Base-by-base conservation (phyloP, 768 basidiomycete genomes). In the Kwoniella dendrophila region DNA sequence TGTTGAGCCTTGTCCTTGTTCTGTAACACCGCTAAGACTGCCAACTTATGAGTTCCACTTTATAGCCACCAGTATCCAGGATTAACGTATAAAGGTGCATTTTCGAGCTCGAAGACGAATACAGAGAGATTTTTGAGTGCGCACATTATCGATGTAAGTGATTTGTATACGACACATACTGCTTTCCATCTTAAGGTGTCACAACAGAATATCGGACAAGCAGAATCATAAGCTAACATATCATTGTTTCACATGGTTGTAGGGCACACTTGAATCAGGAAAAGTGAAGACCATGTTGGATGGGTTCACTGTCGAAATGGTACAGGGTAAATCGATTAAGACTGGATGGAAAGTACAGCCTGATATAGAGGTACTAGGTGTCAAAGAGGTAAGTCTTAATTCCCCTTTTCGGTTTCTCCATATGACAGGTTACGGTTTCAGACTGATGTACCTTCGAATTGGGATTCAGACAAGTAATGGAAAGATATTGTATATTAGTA, bases 111-210 rank as follows among this genome's bases (percentile, higher is more conserved):
- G 12, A 27, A 62, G 30, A 47, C 20, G 8, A 90, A 92, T 68
- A 88, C 94, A 12, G 84, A 87, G 68, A 83, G 82, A 52, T 95
- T 92, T 89, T 83, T 94, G 0, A 85, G 86, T 1, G 87, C 87
- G 2, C 92, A 93, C 71, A 86, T 94, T 62, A 84, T 95, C 55
- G 88, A 90, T 4, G 92, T 92, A 74, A 64, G 83, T 57, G 27
- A 53, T n/a, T 10, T 40, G n/a, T 16, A 22, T 32, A 7, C 24
- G 12, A 53, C 34, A 8, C 29, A 30, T 44, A 16, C 24, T 6
- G 24, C 24, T 4, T 48, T 10, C 6, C 43, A 44, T 22, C 43
- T 11, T 22, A n/a, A n/a, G 36, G 8, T 38, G 36, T 65, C n/a
- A 52, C 57, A 10, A 36, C 38, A 11, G 5, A 7, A 24, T 33